Base-by-base conservation (phyloP, 176 grass and related monocot species). In the Themeda triandra region DNA sequence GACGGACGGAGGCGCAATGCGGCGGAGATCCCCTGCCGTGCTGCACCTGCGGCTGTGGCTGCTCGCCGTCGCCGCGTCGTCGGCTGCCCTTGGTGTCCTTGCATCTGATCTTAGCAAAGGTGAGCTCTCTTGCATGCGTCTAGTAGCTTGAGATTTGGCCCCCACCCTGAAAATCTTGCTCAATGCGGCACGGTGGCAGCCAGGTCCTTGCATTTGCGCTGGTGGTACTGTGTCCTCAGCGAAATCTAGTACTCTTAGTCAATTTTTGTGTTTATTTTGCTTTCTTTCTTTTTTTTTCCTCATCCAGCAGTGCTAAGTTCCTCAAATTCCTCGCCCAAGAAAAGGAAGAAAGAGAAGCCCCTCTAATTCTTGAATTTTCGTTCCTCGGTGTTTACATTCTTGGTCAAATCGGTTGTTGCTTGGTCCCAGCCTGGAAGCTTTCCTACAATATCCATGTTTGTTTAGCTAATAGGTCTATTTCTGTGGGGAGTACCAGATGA, bases 31-130 rank as follows among this genome's bases (percentile, higher is more conserved):
- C 37, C 63, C 65, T 33, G 18, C 8, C 56, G 74, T 89, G 78
- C 80, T 85, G 63, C 85, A 9, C 60, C 72, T 88, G 40, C 27
- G 49, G 8, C 67, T 91, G 59, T 74, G 88, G 23, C 69, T 96
- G n/a, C 87, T 94, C 39, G 75, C 81, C 30, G 29, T 92, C 75
- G 83, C 81, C 48, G 83, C 76, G 25, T 89, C 67, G 13, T 65
- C 70, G 14, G 82, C 82, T 67, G 49, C 84, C 63, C 66, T 74
- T 60, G 83, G 49, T n/a, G 77, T 74, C 76, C 75, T 76, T 51
- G 85, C 80, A 18, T 65, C 87, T 63, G 87, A 88, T 77, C 74
- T 54, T 67, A 64, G 19, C 69, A 92, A 97, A 82, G 87, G 89
- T 92, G 44, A 84, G 40, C 77, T 40, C 48, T 73, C 73, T 83